Evolutionary conservation across 805 yeast genomes (phyloP), one percentile per base, ranked within the genome.

Genomic region (Hanseniaspora singularis): DNA sequence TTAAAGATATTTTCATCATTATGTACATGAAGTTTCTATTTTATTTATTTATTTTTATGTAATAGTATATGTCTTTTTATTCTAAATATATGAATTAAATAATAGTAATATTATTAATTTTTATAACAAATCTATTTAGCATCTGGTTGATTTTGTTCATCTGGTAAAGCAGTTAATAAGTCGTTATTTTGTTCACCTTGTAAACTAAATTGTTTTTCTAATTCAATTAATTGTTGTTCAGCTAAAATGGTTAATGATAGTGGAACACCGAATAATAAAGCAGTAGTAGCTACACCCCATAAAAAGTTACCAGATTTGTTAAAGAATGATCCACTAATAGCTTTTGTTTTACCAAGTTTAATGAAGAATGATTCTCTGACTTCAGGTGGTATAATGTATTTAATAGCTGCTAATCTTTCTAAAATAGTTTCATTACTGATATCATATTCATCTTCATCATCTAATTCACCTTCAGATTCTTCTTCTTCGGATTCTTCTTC

Each of bases 151-250:
- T 57, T 44, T 44, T 70, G 76, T 34, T 78, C 72, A 52, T 83
- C 82, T 51, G 81, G 78, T 36, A 86, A 20, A 33, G 41, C 47
- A 22, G 41, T 81, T 57, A 82, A 67, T 38, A 81, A 74, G 50
- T 79, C 87, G 58, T 76, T 79, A 28, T 44, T 44, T 22, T 87
- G 81, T 51, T 81, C 79, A 63, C 79, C 81, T 64, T 81, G 89
- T 59, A 81, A 68, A 50, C 81, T 77, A 73, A 86, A 79, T 62
- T 87, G 92, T 70, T 83, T 86, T 71, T 88, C 96, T 80, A 85
- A 74, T 69, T 88, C 96, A 61, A 80, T 77, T 63, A 88, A 74
- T 70, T 89, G 96, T 62, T 87, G 94, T 69, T 89, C 96, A 51
- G 87, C 79, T 57, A 92, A 72, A 56, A 92, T 83, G 45, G 95